phyloP scores from a whole-genome alignment of 176 grass and related monocot genomes.

The Calamus simplicifolius region DNA sequence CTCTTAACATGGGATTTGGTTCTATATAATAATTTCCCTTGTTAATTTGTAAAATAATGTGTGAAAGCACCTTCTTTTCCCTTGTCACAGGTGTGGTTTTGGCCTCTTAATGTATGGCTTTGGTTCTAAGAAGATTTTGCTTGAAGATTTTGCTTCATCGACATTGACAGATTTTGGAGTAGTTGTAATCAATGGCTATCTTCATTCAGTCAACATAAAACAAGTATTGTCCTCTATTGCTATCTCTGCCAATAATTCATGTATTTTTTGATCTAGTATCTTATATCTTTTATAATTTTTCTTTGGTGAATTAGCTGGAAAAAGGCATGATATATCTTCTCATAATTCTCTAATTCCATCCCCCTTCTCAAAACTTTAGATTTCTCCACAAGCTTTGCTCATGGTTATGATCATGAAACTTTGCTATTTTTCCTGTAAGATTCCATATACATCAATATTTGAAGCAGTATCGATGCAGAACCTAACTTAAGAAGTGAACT shows the following conservation, averaged over 20 bases:
- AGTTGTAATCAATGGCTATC: constrained; percentile 85
- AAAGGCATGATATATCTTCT: not conserved
- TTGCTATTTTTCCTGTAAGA: too few relatives aligned
- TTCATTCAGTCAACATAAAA: constrained; percentile 73
- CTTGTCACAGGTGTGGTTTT: constrained; percentile 50
- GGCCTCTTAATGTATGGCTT: constrained; percentile 90
- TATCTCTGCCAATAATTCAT: not conserved
- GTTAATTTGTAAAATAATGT: too few relatives aligned
- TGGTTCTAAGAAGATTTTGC: constrained; percentile 78
- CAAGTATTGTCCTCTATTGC: constrained; percentile 33
- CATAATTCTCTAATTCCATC: not conserved
- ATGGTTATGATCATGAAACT: too few relatives aligned
- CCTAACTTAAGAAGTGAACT: too few relatives aligned
- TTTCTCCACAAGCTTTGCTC: too few relatives aligned
- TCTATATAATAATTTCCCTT: too few relatives aligned
- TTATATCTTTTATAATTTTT: not conserved
- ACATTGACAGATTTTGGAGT: constrained; percentile 60
- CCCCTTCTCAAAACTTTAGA: too few relatives aligned
- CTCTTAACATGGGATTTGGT: too few relatives aligned
- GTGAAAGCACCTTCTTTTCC: not conserved
- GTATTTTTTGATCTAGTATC: not conserved
- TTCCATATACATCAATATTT: too few relatives aligned
- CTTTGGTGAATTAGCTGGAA: not conserved
- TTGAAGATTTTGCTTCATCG: constrained; percentile 80
- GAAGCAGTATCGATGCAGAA: too few relatives aligned